Evolutionary conservation across 1,284 basidiomycete species (phyloP), one percentile per base, ranked within the genome.

Genomic region (Hypsizygus ulmarius): DNA sequence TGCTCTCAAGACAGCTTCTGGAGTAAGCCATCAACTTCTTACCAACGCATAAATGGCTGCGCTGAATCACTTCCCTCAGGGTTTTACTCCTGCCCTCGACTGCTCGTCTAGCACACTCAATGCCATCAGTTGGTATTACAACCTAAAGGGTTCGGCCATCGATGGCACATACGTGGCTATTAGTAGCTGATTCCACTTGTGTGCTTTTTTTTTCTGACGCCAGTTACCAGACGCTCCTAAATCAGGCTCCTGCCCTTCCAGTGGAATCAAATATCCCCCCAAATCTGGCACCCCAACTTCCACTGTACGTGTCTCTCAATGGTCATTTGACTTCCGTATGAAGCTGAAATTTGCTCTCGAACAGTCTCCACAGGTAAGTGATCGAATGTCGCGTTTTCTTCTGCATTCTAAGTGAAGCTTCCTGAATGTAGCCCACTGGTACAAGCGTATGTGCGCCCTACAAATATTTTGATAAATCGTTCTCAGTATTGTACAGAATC

Each of bases 61-160:
- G 16, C 29, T 34, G 49, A 39, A 36, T 39, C 41, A 28, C 32
- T 18, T 12, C 40, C 39, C 34, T 38, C 39, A 67, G 69, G 69
- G 78, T 52, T 71, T 77, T 51, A 81, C 71, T 2, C 86, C 86
- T 4, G 68, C 75, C 15, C 64, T 89, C 15, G 70, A 76, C 51
- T 90, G 87, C 65, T 58, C 61, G 2, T 68, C 71, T 2, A 64
- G 67, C 16, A 65, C 53, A 28, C 59, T 90, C 44, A 75, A 75
- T 58, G 64, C 73, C 36, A 79, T 84, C 44, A 76, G 73, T 48
- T 88, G 78, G 73, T 88, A 86, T 62, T 88, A 81, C 70, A 75
- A 85, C 56, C 53, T 88, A 48, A 68, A 75, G 57, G 86, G 86
- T 16, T 85, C 83, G 9, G 57, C 81, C 38, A 74, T 87, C 36